Evolutionary conservation across 139 green algal genomes (phyloP).

Genomic region (Micromonas pusilla): DNA sequence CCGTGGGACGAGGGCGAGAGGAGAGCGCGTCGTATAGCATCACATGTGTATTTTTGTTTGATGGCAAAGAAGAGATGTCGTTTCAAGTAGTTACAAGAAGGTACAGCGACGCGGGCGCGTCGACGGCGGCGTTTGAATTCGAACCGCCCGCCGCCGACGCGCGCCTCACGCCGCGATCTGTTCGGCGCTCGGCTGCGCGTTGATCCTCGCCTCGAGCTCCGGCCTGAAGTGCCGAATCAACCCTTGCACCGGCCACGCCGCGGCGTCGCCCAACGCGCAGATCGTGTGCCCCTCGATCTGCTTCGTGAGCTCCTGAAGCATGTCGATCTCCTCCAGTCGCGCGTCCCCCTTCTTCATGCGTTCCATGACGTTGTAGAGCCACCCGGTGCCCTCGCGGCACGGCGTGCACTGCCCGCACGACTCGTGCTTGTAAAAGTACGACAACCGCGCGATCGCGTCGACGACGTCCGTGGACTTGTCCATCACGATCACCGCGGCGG

Average conservation of each 20-base stretch:
- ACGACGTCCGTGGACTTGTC: slow-evolving; percentile 95
- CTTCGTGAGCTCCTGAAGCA: slow-evolving; percentile 95
- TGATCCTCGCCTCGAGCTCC: slow-evolving; percentile 59
- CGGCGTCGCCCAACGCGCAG: slow-evolving; percentile 93
- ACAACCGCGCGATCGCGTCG: slow-evolving; percentile 86
- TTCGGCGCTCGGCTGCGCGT: not conserved
- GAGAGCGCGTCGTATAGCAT: too few species aligned
- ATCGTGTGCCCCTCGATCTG: slow-evolving; percentile 95
- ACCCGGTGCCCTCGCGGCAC: slow-evolving; percentile 88
- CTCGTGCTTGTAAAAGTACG: slow-evolving; percentile 99
- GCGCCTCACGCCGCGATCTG: slow-evolving; percentile 7
- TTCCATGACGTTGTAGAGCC: slow-evolving; percentile 64
- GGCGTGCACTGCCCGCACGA: slow-evolving; percentile 96
- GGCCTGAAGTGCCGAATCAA: slow-evolving; percentile 94
- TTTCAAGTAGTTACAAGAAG: too few species aligned
- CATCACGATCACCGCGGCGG: slow-evolving; percentile 98
- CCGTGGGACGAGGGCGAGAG: too few species aligned
- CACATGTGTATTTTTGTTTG: too few species aligned
- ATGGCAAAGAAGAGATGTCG: too few species aligned
- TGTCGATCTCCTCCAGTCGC: slow-evolving; percentile 94
- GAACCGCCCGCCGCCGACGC: too few species aligned
- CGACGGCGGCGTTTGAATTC: too few species aligned
- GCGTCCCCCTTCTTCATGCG: slow-evolving; percentile 59
- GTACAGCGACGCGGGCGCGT: too few species aligned
- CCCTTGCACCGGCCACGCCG: slow-evolving; percentile 91